A percentile compares a stretch with the other conserved stretches of the same genome.
Evolutionary conservation across 208 protist genomes (phyloP).

Genomic region (Wallacemonas collosoma): DNA sequence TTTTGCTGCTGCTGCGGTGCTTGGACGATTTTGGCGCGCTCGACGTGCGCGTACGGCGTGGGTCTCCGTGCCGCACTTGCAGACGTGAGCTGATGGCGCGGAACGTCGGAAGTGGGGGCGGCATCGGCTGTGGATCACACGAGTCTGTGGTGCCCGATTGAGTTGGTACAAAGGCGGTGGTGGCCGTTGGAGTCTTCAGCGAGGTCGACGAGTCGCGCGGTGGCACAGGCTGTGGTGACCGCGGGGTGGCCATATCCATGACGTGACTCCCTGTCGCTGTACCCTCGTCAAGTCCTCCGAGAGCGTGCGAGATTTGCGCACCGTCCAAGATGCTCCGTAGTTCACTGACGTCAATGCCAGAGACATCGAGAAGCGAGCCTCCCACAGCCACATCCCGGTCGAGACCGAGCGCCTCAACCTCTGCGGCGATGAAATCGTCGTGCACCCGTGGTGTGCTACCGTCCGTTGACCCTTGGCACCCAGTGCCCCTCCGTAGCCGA

Average conservation of each 20-base stretch:
- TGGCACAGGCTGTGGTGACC: not conserved
- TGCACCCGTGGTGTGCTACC: not conserved
- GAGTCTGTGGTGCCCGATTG: not conserved
- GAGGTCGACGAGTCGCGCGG: not conserved
- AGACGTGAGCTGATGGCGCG: not conserved
- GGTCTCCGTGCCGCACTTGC: not conserved
- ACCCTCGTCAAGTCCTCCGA: not conserved
- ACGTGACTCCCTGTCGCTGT: not conserved
- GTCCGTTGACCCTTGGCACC: not conserved
- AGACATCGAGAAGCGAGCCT: not conserved
- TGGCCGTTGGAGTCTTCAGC: not conserved
- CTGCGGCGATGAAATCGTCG: not conserved
- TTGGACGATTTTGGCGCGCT: not conserved
- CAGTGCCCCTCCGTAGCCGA: not conserved
- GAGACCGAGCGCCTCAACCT: slow-evolving; percentile 10
- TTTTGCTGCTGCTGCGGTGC: slow-evolving; percentile 10
- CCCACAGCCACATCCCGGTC: slow-evolving; percentile 2
- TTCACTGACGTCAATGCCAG: slow-evolving; percentile 16
- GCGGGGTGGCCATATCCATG: not conserved
- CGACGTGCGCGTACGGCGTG: not conserved
- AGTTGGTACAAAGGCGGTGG: not conserved
- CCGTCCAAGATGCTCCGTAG: slow-evolving; percentile 12
- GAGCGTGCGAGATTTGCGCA: slow-evolving; percentile 5
- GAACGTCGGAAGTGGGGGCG: slow-evolving; percentile 21
- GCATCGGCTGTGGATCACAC: not conserved